A percentile compares a stretch with the other conserved stretches of the same genome.
Evolutionary conservation across 768 basidiomycete genomes (phyloP).

Genomic region (Boletus coccyginus): DNA sequence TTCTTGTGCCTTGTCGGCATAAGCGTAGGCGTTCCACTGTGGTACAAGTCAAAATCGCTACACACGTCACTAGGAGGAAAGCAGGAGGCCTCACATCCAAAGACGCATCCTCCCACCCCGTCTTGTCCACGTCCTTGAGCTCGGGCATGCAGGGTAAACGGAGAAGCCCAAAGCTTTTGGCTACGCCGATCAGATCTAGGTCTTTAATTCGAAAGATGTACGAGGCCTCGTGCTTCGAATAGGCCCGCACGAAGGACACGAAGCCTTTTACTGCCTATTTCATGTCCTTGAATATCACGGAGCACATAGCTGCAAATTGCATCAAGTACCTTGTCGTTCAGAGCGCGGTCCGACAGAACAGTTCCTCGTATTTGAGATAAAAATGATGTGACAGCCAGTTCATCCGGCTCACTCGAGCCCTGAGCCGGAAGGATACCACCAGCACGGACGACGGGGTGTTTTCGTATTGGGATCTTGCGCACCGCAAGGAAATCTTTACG

Average conservation of each 20-base stretch:
- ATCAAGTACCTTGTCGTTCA: constrained; percentile 75
- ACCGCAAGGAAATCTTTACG: constrained; percentile 78
- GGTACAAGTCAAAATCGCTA: background rate
- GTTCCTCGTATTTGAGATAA: constrained; percentile 56
- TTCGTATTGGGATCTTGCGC: constrained; percentile 83
- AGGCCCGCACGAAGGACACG: constrained; percentile 91
- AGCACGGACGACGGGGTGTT: constrained; percentile 44
- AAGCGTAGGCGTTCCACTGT: constrained; percentile 80
- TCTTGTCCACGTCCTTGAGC: constrained; percentile 56
- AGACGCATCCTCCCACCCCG: constrained; percentile 72
- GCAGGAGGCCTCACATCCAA: constrained; percentile 60
- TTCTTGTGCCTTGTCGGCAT: constrained; percentile 77
- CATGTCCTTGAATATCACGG: background rate
- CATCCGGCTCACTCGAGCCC: constrained; percentile 43
- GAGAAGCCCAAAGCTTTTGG: constrained; percentile 81
- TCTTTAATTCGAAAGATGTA: constrained; percentile 94
- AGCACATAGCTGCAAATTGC: background rate
- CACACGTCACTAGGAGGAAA: background rate
- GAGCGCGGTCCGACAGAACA: constrained; percentile 69
- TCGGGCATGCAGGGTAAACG: constrained; percentile 95
- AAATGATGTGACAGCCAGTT: constrained; percentile 47
- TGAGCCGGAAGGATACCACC: constrained; percentile 20
- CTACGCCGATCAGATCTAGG: constrained; percentile 82
- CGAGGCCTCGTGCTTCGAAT: constrained; percentile 96
- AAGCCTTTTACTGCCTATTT: constrained; percentile 82